Evolutionary conservation across 352 stramenopile species (phyloP).

Genomic region (Pythium diclinum): DNA sequence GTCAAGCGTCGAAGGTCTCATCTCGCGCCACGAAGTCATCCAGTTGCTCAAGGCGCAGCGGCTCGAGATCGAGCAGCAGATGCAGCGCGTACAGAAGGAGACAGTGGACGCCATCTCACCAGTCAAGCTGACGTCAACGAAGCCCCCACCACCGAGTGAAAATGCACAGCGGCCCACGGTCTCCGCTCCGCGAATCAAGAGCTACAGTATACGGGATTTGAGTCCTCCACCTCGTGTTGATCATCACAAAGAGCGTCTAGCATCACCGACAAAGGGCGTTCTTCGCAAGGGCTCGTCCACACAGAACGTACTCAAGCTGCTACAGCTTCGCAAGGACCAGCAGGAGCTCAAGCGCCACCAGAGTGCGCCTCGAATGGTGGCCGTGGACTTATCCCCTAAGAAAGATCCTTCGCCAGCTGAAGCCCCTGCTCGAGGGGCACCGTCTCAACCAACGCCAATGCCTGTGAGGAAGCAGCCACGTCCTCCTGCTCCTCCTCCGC

Average conservation of each 20-base stretch:
- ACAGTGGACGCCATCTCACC: background rate
- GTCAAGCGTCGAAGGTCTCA: constrained; percentile 19
- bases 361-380: constrained; percentile 17
- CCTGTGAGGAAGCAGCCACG: background rate
- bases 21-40: constrained; percentile 22
- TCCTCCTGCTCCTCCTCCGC: constrained; percentile 3
- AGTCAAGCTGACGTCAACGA: background rate
- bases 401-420: background rate
- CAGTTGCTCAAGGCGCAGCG: constrained; percentile 19
- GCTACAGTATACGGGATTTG: background rate
- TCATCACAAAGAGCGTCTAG: background rate
- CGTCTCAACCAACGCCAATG: background rate
- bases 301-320: constrained; percentile 51
- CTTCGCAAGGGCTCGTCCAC: constrained; percentile 19
- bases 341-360: constrained; percentile 18
- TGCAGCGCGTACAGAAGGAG: constrained; percentile 4
- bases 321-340: constrained; percentile 43
- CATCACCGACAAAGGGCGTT: background rate
- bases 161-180: background rate
- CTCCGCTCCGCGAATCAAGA: background rate
- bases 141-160: background rate
- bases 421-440: background rate
- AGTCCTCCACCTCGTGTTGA: background rate
- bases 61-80: constrained; percentile 20
- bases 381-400: background rate